Evolutionary conservation across 441 rosid species (phyloP).

Genomic region (Gossypium schwendimanii): DNA sequence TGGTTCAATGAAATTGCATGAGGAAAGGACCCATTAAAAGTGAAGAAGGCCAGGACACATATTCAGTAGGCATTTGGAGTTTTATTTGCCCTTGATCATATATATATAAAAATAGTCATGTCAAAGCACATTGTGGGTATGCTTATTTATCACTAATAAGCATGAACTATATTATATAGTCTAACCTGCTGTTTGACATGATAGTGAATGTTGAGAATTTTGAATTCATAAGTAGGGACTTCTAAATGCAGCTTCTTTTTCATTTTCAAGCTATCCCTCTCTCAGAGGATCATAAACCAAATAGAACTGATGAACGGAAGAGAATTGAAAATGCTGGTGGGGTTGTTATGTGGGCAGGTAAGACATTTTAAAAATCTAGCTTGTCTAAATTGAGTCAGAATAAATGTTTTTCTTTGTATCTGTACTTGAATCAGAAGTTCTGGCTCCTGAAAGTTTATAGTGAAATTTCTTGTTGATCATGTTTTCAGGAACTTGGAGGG

Average conservation of each 20-base stretch:
- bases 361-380: conserved; percentile 4
- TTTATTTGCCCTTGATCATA: neutral
- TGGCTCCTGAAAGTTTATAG: neutral
- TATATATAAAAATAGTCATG: neutral
- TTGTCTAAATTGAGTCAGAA: neutral
- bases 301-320: conserved; percentile 92
- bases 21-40: neutral
- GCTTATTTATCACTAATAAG: neutral
- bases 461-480: conserved; percentile 5
- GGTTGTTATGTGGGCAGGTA: conserved; percentile 97
- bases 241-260: conserved; percentile 11
- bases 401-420: neutral
- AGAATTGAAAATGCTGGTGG: conserved; percentile 97
- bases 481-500: conserved; percentile 92
- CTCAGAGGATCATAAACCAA: conserved; percentile 98
- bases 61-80: neutral
- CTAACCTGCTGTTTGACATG: neutral
- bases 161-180: neutral
- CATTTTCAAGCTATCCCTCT: conserved; percentile 67
- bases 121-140: neutral
- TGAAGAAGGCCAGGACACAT: neutral
- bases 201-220: neutral
- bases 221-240: neutral
- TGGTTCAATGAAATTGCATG: neutral
- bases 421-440: neutral